A percentile compares a stretch with the other conserved stretches of the same genome.
Evolutionary conservation across 768 basidiomycete species (phyloP).

Genomic region (Russula dissimulans): DNA sequence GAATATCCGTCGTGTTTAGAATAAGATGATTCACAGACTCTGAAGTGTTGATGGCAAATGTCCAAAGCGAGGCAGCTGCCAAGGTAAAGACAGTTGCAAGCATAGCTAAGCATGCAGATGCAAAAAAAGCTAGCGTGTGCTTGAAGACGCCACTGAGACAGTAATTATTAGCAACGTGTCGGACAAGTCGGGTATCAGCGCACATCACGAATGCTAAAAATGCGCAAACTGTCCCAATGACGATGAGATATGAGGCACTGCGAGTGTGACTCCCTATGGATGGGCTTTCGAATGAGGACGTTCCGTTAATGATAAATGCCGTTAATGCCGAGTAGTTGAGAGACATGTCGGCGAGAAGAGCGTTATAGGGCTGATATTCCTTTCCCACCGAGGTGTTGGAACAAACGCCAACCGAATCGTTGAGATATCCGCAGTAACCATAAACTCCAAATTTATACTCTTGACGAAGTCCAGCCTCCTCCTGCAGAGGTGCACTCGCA

Average conservation of each 20-base stretch:
- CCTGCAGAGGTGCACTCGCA: conserved; percentile 49
- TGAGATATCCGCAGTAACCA: conserved; percentile 66
- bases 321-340: conserved; percentile 52
- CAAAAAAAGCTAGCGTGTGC: conserved; percentile 54
- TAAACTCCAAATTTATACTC: conserved; percentile 76
- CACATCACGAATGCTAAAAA: conserved; percentile 59
- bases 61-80: conserved; percentile 70
- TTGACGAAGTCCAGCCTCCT: conserved; percentile 52
- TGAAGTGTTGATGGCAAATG: conserved; percentile 57
- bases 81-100: conserved; percentile 54
- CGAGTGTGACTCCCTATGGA: conserved; percentile 56
- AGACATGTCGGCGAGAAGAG: conserved; percentile 58
- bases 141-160: conserved; percentile 52
- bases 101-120: conserved; percentile 55
- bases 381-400: conserved; percentile 49
- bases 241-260: conserved; percentile 66
- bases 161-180: not conserved
- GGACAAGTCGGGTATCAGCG: conserved; percentile 24
- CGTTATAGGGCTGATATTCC: conserved; percentile 55
- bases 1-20: conserved; percentile 31
- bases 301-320: conserved; percentile 40
- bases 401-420: conserved; percentile 51
- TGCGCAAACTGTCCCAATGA: conserved; percentile 62
- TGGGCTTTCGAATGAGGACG: conserved; percentile 43
- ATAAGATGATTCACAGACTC: conserved; percentile 47